A percentile compares a stretch with the other conserved stretches of the same genome.
phyloP scores from a whole-genome alignment of 1,284 basidiomycete species.

The Tilletia horrida region DNA sequence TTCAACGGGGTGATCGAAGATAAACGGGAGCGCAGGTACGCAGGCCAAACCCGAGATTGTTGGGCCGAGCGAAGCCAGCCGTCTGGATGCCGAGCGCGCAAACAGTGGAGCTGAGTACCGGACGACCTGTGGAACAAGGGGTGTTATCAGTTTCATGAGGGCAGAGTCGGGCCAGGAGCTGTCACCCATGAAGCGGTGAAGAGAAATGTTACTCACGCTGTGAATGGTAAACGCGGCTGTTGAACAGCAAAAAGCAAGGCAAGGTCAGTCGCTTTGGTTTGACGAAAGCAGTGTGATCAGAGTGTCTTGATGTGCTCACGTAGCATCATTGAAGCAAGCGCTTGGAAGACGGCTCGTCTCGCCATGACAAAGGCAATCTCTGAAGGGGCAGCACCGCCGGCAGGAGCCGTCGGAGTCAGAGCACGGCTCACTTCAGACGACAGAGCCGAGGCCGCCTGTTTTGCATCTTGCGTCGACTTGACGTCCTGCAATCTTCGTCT shows the following conservation, averaged over 20 bases:
- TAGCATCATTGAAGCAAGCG: constrained; percentile 42
- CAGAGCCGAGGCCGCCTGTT: constrained; percentile 26
- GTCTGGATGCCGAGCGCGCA: constrained; percentile 64
- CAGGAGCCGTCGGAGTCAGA: background rate
- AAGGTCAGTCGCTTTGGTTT: background rate
- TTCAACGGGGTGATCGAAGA: constrained; percentile 57
- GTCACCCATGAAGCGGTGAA: background rate
- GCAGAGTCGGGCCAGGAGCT: no score
- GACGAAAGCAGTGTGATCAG: background rate
- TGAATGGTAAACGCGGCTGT: constrained; percentile 49
- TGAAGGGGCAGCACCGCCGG: constrained; percentile 20
- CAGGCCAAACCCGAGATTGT: constrained; percentile 66
- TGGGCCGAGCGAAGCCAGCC: constrained; percentile 73
- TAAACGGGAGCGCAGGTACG: constrained; percentile 42
- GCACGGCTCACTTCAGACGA: background rate
- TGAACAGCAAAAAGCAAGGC: no score
- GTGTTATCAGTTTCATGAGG: background rate
- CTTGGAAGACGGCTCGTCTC: constrained; percentile 49
- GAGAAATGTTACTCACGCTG: constrained; percentile 24
- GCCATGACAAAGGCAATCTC: constrained; percentile 38
- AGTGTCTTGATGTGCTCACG: no score
- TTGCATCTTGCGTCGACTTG: constrained; percentile 21
- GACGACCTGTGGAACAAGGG: constrained; percentile 28
- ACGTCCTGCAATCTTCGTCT: constrained; percentile 30
- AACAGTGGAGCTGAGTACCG: constrained; percentile 73